Base-by-base conservation (phyloP, 2,329 filamentous ascomycete genomes). In the Paecilomyces sp. region DNA sequence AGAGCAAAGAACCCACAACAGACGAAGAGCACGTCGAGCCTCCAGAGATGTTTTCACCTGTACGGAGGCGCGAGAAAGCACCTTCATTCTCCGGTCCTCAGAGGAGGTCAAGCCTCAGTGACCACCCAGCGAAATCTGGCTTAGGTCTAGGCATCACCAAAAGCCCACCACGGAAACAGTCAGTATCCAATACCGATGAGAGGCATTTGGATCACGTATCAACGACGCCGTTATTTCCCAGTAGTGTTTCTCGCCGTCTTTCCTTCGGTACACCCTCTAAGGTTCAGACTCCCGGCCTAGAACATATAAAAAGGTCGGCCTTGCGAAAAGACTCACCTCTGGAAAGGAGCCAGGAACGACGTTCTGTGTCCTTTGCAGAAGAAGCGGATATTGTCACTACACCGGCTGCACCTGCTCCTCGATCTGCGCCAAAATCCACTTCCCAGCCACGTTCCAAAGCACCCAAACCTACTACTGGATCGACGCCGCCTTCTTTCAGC, bases 101-200 rank as follows among this genome's bases (percentile, higher is more conserved):
- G 28, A 64, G 64, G 24, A 64, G 57, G 9, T 51, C 60, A 22
- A 68, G 62, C 52, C 62, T 66, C 60, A 52, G 55, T 5, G 60
- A 64, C 33, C 54, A 57, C 34, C 51, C 24, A 41, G 47, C 57
- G 3, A 65, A 58, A 15, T 55, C 55, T 22, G 67, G 66, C 25
- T 58, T 70, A 18, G 70, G 67, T 2, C 57, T 71, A 25, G 70
- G 68, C 3, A 70, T 72, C 15, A 70, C 70, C 11, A 62, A 54
- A 54, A 72, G 66, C 50, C 67, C 68, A 25, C 60, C 64, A n/a
- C 62, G 62, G 53, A 69, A 66, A 25, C 56, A 61, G 24, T 54
- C 55, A 3, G 33, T 55, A 3, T 18, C 41, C 15, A 7, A 22
- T 3, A 22, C 41, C 18, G 15, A 47, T 47, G 41, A 47, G 15